Base-by-base conservation (phyloP, 805 yeast genomes). In the Ascoidea rubescens region DNA sequence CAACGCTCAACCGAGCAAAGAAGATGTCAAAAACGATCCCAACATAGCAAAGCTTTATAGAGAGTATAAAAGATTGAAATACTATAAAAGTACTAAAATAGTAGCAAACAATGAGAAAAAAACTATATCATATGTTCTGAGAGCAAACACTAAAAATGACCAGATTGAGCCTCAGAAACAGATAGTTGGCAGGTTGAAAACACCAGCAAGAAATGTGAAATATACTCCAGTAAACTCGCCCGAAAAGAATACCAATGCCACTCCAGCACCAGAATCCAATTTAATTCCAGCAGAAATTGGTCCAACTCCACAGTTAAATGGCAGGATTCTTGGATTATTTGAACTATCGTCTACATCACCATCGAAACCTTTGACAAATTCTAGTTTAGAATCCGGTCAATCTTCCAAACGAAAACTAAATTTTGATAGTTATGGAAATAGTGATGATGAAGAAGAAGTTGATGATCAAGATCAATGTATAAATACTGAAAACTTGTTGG, bases 291-390 rank as follows among this genome's bases (percentile, higher is more conserved):
- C 59, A 0, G 84, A 79, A 54, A 62, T 87, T 10, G 95, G 95
- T 0, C 96, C 96, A 0, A 87, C 96, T 0, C 96, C 96, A 0
- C 96, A 87, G 58, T 73, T 87, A 7, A 73, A 82, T 55, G 96
- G 96, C 0, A 75, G 83, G 51, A 85, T 86, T 0, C 63, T 85
- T 42, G 80, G 93, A 16, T 71, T 87, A 4, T 82, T 87, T 60
- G 95, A 87, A 55, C 69, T 80, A 56, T 58, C 55, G 16, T 47
- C 64, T 10, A 67, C 69, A 5, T 65, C 62, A 12, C 60, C 61
- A 4, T 52, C 59, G 5, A 59, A 63, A 17, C 64, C 63, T 3
- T 46, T 52, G 44, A 60, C 55, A 45, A 49, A 42, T 21, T 46
- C 45, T 5, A 49, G 46, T 14, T 5, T 17, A 6, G n/a, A 30